Conservation (phyloP, 2,329 filamentous ascomycete genomes). For the Apiospora koreana region DNA sequence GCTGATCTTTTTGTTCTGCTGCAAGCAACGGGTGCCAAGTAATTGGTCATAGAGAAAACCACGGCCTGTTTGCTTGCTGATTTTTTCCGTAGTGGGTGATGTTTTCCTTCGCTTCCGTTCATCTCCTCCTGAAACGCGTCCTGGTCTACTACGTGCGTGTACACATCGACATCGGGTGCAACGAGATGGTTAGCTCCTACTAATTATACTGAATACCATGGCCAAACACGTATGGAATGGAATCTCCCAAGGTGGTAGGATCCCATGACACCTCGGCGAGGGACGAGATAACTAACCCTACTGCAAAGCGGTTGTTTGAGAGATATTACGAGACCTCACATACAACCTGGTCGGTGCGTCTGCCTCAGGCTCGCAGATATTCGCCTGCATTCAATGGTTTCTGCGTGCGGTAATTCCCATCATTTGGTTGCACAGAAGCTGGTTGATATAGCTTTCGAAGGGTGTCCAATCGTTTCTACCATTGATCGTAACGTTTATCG, state of each 20-base stretch:
- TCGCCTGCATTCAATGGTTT: not conserved
- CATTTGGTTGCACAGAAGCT: not conserved
- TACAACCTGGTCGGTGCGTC: not conserved
- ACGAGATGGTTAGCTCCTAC: not conserved
- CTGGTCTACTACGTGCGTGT: conserved; percentile 10
- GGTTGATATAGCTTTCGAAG: not conserved
- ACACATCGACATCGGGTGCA: not conserved
- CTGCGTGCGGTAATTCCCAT: not conserved
- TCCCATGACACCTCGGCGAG: not conserved
- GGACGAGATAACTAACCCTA: not conserved
- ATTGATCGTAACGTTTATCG: not conserved
- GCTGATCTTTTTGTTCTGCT: not conserved
- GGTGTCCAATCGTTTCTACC: not conserved
- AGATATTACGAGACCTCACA: not conserved
- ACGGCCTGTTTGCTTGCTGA: not conserved
- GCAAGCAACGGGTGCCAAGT: not conserved
- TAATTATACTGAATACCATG: not conserved
- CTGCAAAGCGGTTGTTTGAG: not conserved
- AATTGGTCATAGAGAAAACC: not conserved
- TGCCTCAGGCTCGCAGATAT: not conserved
- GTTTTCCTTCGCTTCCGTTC: conserved; percentile 16
- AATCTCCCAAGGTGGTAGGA: not conserved
- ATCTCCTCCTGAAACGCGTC: conserved; percentile 24
- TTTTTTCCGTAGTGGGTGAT: not conserved
- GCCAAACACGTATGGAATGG: not conserved